Base-by-base conservation (phyloP, 345 rosid species). In the Capsella bursapastoris region DNA sequence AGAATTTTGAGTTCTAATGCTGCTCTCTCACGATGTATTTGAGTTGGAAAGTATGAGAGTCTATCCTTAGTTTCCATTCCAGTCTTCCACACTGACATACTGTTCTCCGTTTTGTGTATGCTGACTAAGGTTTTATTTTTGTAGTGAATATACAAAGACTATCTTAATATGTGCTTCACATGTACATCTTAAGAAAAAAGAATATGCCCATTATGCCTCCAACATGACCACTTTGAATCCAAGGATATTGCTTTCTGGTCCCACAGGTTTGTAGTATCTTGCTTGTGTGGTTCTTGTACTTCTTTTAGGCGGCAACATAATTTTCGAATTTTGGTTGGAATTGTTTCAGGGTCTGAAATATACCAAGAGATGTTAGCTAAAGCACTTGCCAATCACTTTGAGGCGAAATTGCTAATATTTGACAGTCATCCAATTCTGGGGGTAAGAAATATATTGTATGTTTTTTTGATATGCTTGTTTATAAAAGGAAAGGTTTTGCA, bases 351-450 rank as follows among this genome's bases (percentile, higher is more conserved):
- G 77, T 93, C 98, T 40, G 97, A 90, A 77, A 86, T 90, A 74
- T 93, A 90, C 73, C 97, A 93, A 84, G 93, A 93, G 83, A 86
- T 86, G 97, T 80, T 93, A 85, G 91, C 81, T 40, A 89, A 86
- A 83, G 96, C 98, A 43, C 96, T 93, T 80, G 98, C 97, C 49
- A 85, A 82, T 40, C 73, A 85, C 82, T 90, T 87, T 60, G 87
- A 86, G 73, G 88, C 98, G 45, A 90, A 89, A 79, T 76, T 93
- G 84, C 96, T 93, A 57, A 80, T 93, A 79, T 89, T 86, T 84
- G 98, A 93, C 80, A 84, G 89, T 75, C 86, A 86, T 81, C 78
- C 84, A 45, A 82, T 89, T 79, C 72, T 90, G 87, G 92, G 90
- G 79, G 98, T 93, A 90, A 90, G 91, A 70, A 90, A 90, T 90